Evolutionary conservation across 371 early-diverging fungal genomes (phyloP), one percentile per base, ranked within the genome.

Genomic region (Mortierella sp.): DNA sequence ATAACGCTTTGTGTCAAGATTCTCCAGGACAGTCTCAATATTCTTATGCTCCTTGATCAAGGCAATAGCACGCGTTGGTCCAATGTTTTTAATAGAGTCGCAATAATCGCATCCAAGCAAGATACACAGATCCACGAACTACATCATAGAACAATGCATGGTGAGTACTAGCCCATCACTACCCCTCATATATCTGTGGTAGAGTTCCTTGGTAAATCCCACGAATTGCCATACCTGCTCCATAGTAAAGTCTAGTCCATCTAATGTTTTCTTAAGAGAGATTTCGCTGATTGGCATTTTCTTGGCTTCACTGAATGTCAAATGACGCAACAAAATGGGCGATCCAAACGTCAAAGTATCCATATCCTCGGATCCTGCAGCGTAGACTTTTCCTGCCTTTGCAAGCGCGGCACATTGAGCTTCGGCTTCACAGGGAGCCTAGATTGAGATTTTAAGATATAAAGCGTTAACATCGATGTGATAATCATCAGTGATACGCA

Each of bases 301-400:
- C 65, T 96, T 94, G 40, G 92, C 90, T 72, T 99, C 97, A 55
- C 97, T 93, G 74, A 96, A 96, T 1, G 98, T 98, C 80, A 99
- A 86, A 81, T 99, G 99, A 22, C 99, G 94, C 55, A 99, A 73
- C 24, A 99, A 87, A 19, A 97, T 88, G 2, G 98, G 98, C 3
- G 98, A 83, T 7, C 93, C 94, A 86, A 99, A 99, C 4, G 99
- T 96, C 64, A 99, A 87, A 0, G 99, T 98, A 84, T 99, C 99
- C 99, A 99, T 99, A 88, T 99, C 99, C 83, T 99, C 99, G 2
- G 99, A 97, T 5, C 96, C 99, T 28, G 99, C 98, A 9, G 95
- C 99, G 84, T 94, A 97, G 5, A 99, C 99, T 78, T 87, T 69
- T 59, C 96, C 97, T 0, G 92, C 89, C 75, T 89, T 92, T 40